Evolutionary conservation across 2,329 filamentous ascomycete species (phyloP).

Genomic region (Beauveria rudraprayagi): DNA sequence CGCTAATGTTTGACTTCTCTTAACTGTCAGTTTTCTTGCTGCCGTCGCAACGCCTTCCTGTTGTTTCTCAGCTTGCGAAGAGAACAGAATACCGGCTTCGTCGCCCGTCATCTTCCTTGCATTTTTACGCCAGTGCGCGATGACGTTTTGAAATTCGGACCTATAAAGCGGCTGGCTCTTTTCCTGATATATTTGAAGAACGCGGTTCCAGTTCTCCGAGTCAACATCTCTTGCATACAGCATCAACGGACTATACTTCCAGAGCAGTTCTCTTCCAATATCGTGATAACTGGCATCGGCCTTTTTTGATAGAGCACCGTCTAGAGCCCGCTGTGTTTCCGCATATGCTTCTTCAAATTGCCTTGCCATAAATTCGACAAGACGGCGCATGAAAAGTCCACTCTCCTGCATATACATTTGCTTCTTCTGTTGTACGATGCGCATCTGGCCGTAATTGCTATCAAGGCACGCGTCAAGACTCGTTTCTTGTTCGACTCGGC

Average conservation of each 20-base stretch:
- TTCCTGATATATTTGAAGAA: constrained; percentile 74
- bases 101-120: constrained; percentile 68
- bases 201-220: constrained; percentile 67
- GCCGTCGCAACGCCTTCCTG: constrained; percentile 67
- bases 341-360: constrained; percentile 71
- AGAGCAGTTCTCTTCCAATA: constrained; percentile 63
- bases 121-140: constrained; percentile 71
- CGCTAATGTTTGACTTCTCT: constrained; percentile 81
- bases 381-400: constrained; percentile 64
- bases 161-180: constrained; percentile 71
- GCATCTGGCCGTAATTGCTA: constrained; percentile 79
- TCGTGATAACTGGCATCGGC: constrained; percentile 66
- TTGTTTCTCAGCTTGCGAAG: constrained; percentile 74
- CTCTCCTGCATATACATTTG: constrained; percentile 78
- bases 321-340: constrained; percentile 58
- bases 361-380: constrained; percentile 73
- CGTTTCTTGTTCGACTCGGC: constrained; percentile 35
- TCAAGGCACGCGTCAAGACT: constrained; percentile 57
- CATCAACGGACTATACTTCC: constrained; percentile 81
- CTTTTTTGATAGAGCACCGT: constrained; percentile 54
- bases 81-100: constrained; percentile 81
- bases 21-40: constrained; percentile 86
- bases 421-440: constrained; percentile 89
- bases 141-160: constrained; percentile 70
- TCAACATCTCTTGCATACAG: constrained; percentile 85